These are phyloP conservation scores for Ampelocalamus luodianensis DNA, from an alignment of 176 grass and related monocot genomes.

Conservation along the genomic window DNA sequence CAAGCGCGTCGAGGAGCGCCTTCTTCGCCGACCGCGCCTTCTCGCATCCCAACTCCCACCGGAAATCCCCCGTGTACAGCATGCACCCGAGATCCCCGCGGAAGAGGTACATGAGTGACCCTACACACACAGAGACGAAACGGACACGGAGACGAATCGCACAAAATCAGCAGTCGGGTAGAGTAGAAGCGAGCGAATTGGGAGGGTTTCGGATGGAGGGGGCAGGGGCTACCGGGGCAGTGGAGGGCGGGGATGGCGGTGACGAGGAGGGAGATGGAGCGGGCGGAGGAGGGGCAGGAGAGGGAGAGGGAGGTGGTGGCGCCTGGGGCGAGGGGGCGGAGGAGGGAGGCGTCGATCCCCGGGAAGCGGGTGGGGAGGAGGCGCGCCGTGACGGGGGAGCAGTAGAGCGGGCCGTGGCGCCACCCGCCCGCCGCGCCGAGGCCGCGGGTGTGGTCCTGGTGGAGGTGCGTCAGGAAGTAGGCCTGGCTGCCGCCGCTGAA, in stretches of 20 bases:
- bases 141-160: neutral
- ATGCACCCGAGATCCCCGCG: slow-evolving; percentile 75
- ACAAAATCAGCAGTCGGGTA: neutral
- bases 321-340: slow-evolving; percentile 58
- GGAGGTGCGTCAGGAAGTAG: slow-evolving; percentile 96
- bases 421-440: slow-evolving; percentile 56
- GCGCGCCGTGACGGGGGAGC: slow-evolving; percentile 69
- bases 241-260: slow-evolving; percentile 79
- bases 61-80: slow-evolving; percentile 80
- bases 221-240: slow-evolving; percentile 57
- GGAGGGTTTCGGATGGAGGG: neutral
- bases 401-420: slow-evolving; percentile 78
- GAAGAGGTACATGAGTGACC: slow-evolving; percentile 91
- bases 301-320: slow-evolving; percentile 50
- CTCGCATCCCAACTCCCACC: slow-evolving; percentile 71
- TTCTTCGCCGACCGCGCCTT: slow-evolving; percentile 61
- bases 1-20: slow-evolving; percentile 67
- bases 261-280: slow-evolving; percentile 52
- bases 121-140: slow-evolving; percentile 24
- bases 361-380: slow-evolving; percentile 72
- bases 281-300: slow-evolving; percentile 31
- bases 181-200: neutral
- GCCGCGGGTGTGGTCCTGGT: slow-evolving; percentile 81
- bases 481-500: slow-evolving; percentile 60
- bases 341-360: slow-evolving; percentile 69